Conservation (phyloP, 768 basidiomycete species). For the Lentinula boryana region DNA sequence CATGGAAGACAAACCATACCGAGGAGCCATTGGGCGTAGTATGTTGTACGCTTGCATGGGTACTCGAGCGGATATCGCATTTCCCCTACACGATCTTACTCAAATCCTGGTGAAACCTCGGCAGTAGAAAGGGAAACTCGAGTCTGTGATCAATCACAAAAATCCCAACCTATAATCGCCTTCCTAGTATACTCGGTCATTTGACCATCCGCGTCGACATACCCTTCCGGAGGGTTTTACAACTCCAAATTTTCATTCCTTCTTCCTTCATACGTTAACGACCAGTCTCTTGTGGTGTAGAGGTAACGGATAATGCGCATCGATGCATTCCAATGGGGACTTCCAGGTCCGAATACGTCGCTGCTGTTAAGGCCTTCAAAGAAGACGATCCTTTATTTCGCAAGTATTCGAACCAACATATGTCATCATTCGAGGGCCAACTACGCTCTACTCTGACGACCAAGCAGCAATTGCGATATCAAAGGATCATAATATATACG, state of each 20-base stretch:
- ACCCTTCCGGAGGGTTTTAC: too few relatives aligned
- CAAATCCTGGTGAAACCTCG: slow-evolving; percentile 19
- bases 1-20: slow-evolving; percentile 16
- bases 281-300: too few relatives aligned
- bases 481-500: slow-evolving; percentile 18
- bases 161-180: too few relatives aligned
- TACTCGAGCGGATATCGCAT: slow-evolving; percentile 25
- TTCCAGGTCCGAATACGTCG: slow-evolving; percentile 13
- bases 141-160: too few relatives aligned
- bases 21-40: slow-evolving; percentile 18
- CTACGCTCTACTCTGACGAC: background rate
- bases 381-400: slow-evolving; percentile 7
- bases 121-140: too few relatives aligned
- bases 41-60: slow-evolving; percentile 18
- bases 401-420: slow-evolving; percentile 5
- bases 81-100: slow-evolving; percentile 16
- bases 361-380: slow-evolving; percentile 9
- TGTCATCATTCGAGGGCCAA: background rate
- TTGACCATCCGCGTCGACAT: too few relatives aligned
- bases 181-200: too few relatives aligned
- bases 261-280: too few relatives aligned
- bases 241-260: too few relatives aligned
- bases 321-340: too few relatives aligned
- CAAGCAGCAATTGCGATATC: slow-evolving; percentile 5
- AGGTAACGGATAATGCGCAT: too few relatives aligned